Conservation (phyloP, 2,329 filamentous ascomycete genomes). For the Zymoseptoria brevis region DNA sequence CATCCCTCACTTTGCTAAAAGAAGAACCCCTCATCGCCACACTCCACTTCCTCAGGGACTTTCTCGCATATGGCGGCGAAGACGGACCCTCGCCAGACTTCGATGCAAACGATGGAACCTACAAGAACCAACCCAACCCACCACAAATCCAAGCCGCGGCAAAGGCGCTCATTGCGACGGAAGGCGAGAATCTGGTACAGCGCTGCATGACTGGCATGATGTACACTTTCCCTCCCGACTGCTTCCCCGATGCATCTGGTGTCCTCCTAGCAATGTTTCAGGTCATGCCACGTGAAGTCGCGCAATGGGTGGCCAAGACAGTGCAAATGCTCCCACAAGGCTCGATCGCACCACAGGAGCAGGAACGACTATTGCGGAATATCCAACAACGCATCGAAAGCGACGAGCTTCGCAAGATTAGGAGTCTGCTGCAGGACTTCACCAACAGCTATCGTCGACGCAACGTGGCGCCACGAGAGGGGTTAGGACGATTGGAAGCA, state of each 20-base stretch:
- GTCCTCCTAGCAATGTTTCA: slow-evolving; percentile 88
- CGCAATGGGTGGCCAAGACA: slow-evolving; percentile 74
- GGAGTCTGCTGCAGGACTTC: slow-evolving; percentile 86
- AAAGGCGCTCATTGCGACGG: slow-evolving; percentile 58
- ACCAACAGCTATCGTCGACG: slow-evolving; percentile 88
- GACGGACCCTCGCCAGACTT: slow-evolving; percentile 56
- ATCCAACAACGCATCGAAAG: slow-evolving; percentile 66
- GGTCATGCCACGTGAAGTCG: slow-evolving; percentile 70
- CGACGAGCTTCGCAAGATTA: slow-evolving; percentile 68
- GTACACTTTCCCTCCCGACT: slow-evolving; percentile 95
- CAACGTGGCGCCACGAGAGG: slow-evolving; percentile 91
- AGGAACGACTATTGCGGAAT: slow-evolving; percentile 68
- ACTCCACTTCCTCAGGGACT: slow-evolving; percentile 84
- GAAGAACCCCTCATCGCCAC: slow-evolving; percentile 85
- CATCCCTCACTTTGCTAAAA: slow-evolving; percentile 80
- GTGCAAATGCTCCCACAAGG: slow-evolving; percentile 76
- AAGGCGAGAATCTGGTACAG: slow-evolving; percentile 71
- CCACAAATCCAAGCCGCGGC: slow-evolving; percentile 65
- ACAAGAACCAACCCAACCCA: slow-evolving; percentile 49
- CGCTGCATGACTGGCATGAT: slow-evolving; percentile 95
- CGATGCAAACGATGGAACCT: slow-evolving; percentile 41
- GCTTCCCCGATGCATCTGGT: slow-evolving; percentile 87
- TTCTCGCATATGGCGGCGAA: slow-evolving; percentile 78
- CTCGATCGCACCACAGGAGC: slow-evolving; percentile 71
- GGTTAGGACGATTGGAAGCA: slow-evolving; percentile 78